phyloP scores from a whole-genome alignment of 2,329 filamentous ascomycete species.

The Verticillium tricorpus region DNA sequence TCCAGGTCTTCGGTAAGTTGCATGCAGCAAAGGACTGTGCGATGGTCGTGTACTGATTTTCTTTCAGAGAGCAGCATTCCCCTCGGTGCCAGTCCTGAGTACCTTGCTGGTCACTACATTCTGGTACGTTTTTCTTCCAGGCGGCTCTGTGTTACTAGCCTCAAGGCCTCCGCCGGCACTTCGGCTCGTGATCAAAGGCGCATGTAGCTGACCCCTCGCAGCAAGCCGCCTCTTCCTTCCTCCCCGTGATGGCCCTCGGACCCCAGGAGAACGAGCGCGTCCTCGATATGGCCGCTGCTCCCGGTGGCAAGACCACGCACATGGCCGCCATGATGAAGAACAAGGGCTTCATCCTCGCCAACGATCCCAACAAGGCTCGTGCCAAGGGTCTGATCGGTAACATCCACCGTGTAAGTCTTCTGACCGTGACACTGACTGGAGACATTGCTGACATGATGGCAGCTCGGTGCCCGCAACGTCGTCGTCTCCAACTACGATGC shows the following conservation, averaged over 20 bases:
- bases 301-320: slow-evolving; percentile 94
- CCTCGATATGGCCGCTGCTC: slow-evolving; percentile 89
- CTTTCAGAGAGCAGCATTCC: slow-evolving; percentile 62
- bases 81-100: slow-evolving; percentile 92
- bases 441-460: not conserved
- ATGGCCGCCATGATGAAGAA: slow-evolving; percentile 98
- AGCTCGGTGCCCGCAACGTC: slow-evolving; percentile 52
- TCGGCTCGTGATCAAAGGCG: not conserved
- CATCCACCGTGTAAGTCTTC: slow-evolving; percentile 69
- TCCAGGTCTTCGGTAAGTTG: slow-evolving; percentile 73
- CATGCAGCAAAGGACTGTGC: not conserved
- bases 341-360: slow-evolving; percentile 91
- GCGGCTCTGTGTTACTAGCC: not conserved
- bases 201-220: not conserved
- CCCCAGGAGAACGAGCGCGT: slow-evolving; percentile 85
- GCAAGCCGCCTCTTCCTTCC: slow-evolving; percentile 92
- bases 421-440: not conserved
- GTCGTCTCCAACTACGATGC: slow-evolving; percentile 96
- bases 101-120: slow-evolving; percentile 96
- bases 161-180: not conserved
- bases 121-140: slow-evolving; percentile 33
- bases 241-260: slow-evolving; percentile 94
- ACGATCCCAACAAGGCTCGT: slow-evolving; percentile 91
- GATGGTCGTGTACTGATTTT: not conserved
- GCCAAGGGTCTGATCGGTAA: slow-evolving; percentile 97